phyloP scores from a whole-genome alignment of 176 grass and related monocot species.

The Zea luxurians region DNA sequence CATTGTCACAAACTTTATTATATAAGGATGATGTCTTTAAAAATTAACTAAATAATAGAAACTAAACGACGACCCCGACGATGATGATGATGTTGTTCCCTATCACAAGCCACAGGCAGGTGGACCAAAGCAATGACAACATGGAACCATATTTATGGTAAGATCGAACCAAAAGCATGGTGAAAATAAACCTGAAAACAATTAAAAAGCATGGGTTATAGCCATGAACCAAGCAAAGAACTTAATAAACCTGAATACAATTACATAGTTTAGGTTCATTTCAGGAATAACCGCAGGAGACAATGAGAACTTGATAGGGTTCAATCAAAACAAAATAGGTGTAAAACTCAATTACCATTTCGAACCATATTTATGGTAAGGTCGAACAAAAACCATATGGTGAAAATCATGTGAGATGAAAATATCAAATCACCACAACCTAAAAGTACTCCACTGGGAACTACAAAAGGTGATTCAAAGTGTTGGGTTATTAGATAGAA shows the following conservation, averaged over 20 bases:
- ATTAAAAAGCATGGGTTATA: slow-evolving; percentile 83
- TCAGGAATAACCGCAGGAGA: background rate
- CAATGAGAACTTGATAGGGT: background rate
- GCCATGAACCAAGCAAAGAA: slow-evolving; percentile 75
- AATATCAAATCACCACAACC: slow-evolving; percentile 99
- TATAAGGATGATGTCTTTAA: no score
- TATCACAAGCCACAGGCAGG: no score
- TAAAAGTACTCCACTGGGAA: slow-evolving; percentile 81
- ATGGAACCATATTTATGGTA: no score
- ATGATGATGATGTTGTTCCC: no score
- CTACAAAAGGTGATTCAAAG: slow-evolving; percentile 43
- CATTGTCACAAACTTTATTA: no score
- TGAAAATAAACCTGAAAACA: slow-evolving; percentile 22
- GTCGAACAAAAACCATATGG: slow-evolving; percentile 70
- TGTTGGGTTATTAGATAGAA: background rate
- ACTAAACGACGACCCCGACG: no score
- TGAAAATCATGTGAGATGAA: slow-evolving; percentile 99
- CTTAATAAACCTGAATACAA: slow-evolving; percentile 66
- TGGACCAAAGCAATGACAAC: no score
- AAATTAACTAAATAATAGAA: no score
- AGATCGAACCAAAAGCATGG: no score
- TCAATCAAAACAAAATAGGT: background rate
- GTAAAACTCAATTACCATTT: slow-evolving; percentile 48
- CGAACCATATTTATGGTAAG: slow-evolving; percentile 92
- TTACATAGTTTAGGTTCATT: background rate